A percentile compares a stretch with the other conserved stretches of the same genome.
Conservation (phyloP, 2,329 filamentous ascomycete genomes). For the Epichloe elymi region DNA sequence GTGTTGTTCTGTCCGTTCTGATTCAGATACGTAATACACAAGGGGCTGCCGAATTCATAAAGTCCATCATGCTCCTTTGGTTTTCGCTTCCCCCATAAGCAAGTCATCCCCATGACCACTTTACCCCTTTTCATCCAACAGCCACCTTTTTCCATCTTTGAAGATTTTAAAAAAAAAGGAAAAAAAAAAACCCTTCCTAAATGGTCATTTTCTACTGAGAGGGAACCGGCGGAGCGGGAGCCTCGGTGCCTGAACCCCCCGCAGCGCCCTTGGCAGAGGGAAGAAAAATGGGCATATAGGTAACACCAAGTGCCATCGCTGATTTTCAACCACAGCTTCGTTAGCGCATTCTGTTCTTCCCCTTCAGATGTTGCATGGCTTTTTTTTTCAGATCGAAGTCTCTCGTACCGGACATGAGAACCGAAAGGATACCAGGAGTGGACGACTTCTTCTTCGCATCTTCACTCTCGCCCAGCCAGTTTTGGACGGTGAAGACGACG, state of each 20-base stretch:
- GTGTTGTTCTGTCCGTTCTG: too few relatives aligned
- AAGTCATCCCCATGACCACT: too few relatives aligned
- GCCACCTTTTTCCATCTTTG: too few relatives aligned
- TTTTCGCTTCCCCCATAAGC: too few relatives aligned
- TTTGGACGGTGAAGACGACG: constrained; percentile 61
- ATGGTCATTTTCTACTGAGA: constrained; percentile 7
- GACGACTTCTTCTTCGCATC: constrained; percentile 48
- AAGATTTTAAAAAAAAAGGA: too few relatives aligned
- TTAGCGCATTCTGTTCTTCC: not conserved
- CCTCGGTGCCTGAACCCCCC: constrained; percentile 21
- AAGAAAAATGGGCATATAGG: constrained; percentile 38
- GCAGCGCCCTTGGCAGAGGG: constrained; percentile 20
- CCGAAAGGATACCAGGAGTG: constrained; percentile 58
- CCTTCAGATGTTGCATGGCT: not conserved
- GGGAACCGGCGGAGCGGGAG: constrained; percentile 15
- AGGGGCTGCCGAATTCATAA: too few relatives aligned
- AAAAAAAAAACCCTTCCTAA: too few relatives aligned
- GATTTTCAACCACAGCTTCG: not conserved
- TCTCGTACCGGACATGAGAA: constrained; percentile 61
- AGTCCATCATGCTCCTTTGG: too few relatives aligned
- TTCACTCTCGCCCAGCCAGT: constrained; percentile 64
- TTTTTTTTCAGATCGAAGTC: too few relatives aligned
- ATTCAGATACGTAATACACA: too few relatives aligned
- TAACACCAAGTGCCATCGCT: constrained; percentile 48
- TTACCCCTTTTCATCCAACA: too few relatives aligned